Conservation (phyloP, 1,284 basidiomycete species). For the Heterobasidion parviporum region DNA sequence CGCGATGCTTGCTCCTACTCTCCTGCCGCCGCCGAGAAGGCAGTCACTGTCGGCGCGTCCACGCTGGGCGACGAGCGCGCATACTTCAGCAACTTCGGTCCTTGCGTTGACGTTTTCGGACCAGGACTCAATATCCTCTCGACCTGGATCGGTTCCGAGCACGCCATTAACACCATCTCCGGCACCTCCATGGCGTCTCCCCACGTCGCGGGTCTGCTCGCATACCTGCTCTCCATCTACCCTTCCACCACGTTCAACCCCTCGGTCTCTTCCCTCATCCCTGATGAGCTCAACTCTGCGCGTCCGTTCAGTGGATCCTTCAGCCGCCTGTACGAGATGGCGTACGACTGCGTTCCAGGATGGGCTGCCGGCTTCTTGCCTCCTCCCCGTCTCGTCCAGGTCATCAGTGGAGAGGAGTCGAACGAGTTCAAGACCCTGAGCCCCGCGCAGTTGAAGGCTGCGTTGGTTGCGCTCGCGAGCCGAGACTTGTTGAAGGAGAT, state of each 20-base stretch:
- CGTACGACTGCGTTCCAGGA: constrained; percentile 46
- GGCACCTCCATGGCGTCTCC: constrained; percentile 56
- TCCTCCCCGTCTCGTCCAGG: constrained; percentile 38
- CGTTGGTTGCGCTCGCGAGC: constrained; percentile 45
- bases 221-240: constrained; percentile 67
- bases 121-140: constrained; percentile 64
- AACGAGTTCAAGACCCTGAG: constrained; percentile 27
- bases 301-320: constrained; percentile 15
- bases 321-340: constrained; percentile 40
- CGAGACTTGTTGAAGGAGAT: constrained; percentile 36
- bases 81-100: constrained; percentile 70
- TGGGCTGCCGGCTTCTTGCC: constrained; percentile 59
- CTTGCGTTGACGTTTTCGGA: constrained; percentile 70
- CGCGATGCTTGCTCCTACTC: constrained; percentile 62
- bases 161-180: constrained; percentile 56
- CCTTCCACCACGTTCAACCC: constrained; percentile 41
- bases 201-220: constrained; percentile 57
- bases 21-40: constrained; percentile 57
- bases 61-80: constrained; percentile 66
- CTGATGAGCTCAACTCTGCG: constrained; percentile 13
- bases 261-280: constrained; percentile 21
- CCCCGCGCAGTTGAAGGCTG: constrained; percentile 53
- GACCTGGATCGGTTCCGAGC: constrained; percentile 56
- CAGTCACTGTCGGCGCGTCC: constrained; percentile 74
- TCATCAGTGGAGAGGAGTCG: constrained; percentile 34